Evolutionary conservation across 345 rosid species (phyloP).

Genomic region (Murraya koenigii): DNA sequence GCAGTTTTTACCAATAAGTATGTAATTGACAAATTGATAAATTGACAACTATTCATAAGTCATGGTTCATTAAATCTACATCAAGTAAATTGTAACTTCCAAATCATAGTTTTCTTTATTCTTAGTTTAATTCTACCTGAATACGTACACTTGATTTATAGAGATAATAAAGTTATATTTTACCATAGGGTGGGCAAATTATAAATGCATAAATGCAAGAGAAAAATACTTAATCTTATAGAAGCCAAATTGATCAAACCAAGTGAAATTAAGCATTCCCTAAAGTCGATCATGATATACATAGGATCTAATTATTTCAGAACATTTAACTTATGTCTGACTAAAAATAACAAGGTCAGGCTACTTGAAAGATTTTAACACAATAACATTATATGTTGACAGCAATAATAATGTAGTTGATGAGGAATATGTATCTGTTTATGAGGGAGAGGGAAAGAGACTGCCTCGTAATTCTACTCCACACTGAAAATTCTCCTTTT

Average conservation of each 20-base stretch:
- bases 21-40: no score
- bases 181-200: neutral
- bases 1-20: no score
- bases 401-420: neutral
- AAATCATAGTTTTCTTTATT: neutral
- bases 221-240: no score
- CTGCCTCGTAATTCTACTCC: constrained; percentile 82
- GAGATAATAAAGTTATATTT: neutral
- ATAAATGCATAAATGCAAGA: neutral
- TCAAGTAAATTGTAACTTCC: no score
- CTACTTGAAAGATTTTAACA: neutral
- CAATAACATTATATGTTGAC: neutral
- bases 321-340: neutral
- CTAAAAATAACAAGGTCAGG: neutral
- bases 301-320: neutral
- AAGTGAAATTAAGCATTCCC: neutral
- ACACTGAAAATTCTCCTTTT: constrained; percentile 78
- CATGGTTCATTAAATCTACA: neutral
- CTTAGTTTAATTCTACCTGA: neutral
- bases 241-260: neutral
- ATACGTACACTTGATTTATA: neutral
- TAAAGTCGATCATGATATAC: neutral
- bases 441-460: constrained; percentile 25
- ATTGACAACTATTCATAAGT: neutral
- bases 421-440: neutral